Percentiles rank a stretch among this genome's conserved stretches.
Evolutionary conservation across 495 filamentous ascomycete genomes (phyloP).

Genomic region (Tuber microsphaerosporum): DNA sequence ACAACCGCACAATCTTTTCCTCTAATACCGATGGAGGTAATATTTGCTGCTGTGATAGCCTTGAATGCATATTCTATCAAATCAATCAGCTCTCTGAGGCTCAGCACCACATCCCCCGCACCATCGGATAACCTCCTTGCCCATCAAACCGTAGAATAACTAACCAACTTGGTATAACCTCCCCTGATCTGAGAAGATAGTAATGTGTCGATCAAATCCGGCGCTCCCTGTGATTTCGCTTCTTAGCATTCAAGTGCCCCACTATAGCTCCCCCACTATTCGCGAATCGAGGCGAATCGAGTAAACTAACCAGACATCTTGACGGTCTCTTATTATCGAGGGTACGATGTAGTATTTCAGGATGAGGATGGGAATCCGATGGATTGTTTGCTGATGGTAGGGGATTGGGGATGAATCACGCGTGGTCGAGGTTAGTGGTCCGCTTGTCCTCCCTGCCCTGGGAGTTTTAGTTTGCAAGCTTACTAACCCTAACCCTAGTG

Average conservation of each 20-base stretch:
- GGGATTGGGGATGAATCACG: not conserved
- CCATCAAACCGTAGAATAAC: conserved; percentile 43
- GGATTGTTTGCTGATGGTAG: not conserved
- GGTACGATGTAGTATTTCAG: conserved; percentile 4
- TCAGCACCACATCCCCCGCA: conserved; percentile 7
- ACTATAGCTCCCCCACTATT: conserved; percentile 24
- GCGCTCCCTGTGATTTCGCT: conserved; percentile 64
- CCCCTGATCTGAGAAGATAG: conserved; percentile 98
- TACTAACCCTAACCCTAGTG: not conserved
- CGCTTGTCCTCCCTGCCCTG: not conserved
- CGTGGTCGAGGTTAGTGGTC: not conserved
- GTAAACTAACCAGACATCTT: conserved; percentile 45
- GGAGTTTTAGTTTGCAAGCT: not conserved
- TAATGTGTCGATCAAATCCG: conserved; percentile 96
- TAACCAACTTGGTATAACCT: conserved; percentile 98
- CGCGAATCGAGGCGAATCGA: conserved; percentile 8
- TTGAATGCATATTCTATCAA: conserved; percentile 97
- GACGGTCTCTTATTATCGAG: conserved; percentile 14
- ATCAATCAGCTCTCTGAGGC: conserved; percentile 22
- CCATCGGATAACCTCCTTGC: not conserved
- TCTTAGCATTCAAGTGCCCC: conserved; percentile 26
- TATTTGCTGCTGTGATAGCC: conserved; percentile 97
- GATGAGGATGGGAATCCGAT: not conserved
- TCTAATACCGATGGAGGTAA: conserved; percentile 90
- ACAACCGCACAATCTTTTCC: conserved; percentile 97